A percentile compares a stretch with the other conserved stretches of the same genome.
These are phyloP conservation scores for Sporodiniella umbellata DNA, from an alignment of 371 early-diverging fungal species.

Conservation along the genomic window DNA sequence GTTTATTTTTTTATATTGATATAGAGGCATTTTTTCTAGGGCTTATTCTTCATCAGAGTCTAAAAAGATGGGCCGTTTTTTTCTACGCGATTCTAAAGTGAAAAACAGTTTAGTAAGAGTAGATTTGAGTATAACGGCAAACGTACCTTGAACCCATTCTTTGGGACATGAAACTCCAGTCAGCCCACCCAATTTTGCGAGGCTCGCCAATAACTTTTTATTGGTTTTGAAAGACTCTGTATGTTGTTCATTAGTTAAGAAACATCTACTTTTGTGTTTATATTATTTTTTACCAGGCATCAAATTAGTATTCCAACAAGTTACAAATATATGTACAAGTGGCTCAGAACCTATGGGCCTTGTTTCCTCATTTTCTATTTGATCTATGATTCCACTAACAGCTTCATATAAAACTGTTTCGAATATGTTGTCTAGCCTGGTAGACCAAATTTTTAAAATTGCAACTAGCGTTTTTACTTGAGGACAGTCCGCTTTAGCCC, in stretches of 20 bases:
- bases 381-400: background rate
- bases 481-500: background rate
- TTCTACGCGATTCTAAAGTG: background rate
- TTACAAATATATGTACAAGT: background rate
- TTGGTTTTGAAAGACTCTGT: conserved; percentile 17
- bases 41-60: conserved; percentile 12
- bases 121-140: background rate
- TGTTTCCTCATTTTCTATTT: conserved; percentile 5
- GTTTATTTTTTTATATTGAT: background rate
- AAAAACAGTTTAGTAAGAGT: background rate
- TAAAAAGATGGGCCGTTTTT: conserved; percentile 4
- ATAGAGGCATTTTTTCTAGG: no score
- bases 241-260: background rate
- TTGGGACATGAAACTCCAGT: conserved; percentile 16
- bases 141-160: conserved; percentile 25
- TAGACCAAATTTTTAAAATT: conserved; percentile 16
- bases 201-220: conserved; percentile 3
- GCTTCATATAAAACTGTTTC: conserved; percentile 2
- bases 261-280: background rate
- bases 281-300: conserved; percentile 13
- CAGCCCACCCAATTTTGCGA: conserved; percentile 4
- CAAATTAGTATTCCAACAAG: conserved; percentile 13
- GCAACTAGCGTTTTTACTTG: conserved; percentile 11
- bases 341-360: background rate
- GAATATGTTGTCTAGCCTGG: background rate